Conservation (phyloP, 2,329 filamentous ascomycete species). For the Aurifilum marmelostoma region DNA sequence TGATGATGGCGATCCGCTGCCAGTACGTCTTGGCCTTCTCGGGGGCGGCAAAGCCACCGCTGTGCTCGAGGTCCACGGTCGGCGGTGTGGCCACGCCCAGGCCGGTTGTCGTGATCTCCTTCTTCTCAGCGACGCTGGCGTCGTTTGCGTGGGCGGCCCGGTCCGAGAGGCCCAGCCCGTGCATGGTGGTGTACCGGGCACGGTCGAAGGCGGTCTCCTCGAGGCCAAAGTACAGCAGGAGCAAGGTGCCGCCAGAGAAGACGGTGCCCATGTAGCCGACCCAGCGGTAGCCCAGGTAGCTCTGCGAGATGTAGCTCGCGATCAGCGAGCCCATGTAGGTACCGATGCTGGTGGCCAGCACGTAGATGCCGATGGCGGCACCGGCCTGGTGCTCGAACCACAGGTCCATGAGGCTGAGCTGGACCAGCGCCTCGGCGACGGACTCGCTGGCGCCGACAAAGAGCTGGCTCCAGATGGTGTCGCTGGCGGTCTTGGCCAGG, state of each 20-base stretch:
- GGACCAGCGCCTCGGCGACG: slow-evolving; percentile 59
- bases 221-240: slow-evolving; percentile 52
- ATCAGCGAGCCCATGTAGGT: slow-evolving; percentile 59
- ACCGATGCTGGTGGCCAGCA: slow-evolving; percentile 58
- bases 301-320: slow-evolving; percentile 51
- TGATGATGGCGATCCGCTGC: slow-evolving; percentile 59
- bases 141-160: slow-evolving; percentile 29
- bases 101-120: not conserved
- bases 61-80: slow-evolving; percentile 26
- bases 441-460: slow-evolving; percentile 62
- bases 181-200: slow-evolving; percentile 40
- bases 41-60: slow-evolving; percentile 32
- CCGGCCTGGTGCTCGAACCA: slow-evolving; percentile 62
- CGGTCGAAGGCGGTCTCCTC: slow-evolving; percentile 57
- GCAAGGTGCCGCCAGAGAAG: slow-evolving; percentile 34
- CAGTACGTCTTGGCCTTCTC: slow-evolving; percentile 51
- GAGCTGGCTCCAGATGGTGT: slow-evolving; percentile 59
- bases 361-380: slow-evolving; percentile 57
- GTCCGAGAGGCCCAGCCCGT: slow-evolving; percentile 32
- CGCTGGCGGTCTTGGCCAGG: slow-evolving; percentile 43
- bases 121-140: slow-evolving; percentile 30
- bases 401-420: slow-evolving; percentile 59
- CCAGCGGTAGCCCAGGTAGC: slow-evolving; percentile 53
- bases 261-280: slow-evolving; percentile 39
- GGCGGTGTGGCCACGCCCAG: slow-evolving; percentile 24